These are phyloP conservation scores for Colletotrichum sojae DNA, from an alignment of 2,329 filamentous ascomycete genomes.

Conservation along the genomic window DNA sequence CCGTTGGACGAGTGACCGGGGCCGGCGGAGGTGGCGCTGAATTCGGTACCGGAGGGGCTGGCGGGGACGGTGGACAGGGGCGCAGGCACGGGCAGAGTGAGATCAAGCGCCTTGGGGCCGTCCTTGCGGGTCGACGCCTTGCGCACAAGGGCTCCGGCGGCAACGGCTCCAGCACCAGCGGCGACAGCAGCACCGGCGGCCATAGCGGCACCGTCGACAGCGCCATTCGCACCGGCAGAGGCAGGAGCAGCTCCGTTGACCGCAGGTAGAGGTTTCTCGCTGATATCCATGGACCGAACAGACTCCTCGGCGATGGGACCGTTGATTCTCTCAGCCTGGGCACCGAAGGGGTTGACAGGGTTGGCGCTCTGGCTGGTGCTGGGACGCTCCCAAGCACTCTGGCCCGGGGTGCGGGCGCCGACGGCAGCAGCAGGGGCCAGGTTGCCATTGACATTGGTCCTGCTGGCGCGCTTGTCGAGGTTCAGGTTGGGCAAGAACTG, in stretches of 20 bases:
- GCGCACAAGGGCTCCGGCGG: slow-evolving; percentile 59
- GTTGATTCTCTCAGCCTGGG: slow-evolving; percentile 66
- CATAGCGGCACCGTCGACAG: slow-evolving; percentile 53
- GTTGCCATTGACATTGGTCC: slow-evolving; percentile 58
- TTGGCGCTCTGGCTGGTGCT: slow-evolving; percentile 62
- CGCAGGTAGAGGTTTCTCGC: slow-evolving; percentile 45
- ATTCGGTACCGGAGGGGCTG: slow-evolving; percentile 75
- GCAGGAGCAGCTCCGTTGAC: slow-evolving; percentile 8
- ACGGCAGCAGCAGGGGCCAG: slow-evolving; percentile 48
- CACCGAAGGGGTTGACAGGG: slow-evolving; percentile 80
- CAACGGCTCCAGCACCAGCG: slow-evolving; percentile 55
- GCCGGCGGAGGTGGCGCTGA: slow-evolving; percentile 69
- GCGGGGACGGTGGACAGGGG: slow-evolving; percentile 59
- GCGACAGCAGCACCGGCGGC: slow-evolving; percentile 43
- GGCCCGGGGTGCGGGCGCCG: slow-evolving; percentile 48
- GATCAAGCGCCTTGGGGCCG: slow-evolving; percentile 65
- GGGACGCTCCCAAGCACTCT: slow-evolving; percentile 64
- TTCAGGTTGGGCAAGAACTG: slow-evolving; percentile 82
- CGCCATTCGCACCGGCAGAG: not conserved
- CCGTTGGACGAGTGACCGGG: slow-evolving; percentile 61
- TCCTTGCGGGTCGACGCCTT: slow-evolving; percentile 71
- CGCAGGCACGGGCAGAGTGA: slow-evolving; percentile 60
- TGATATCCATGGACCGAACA: slow-evolving; percentile 53
- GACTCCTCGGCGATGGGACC: slow-evolving; percentile 57
- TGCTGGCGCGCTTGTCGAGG: slow-evolving; percentile 65